These are phyloP conservation scores for Cutaneotrichosporon arboriforme DNA, from an alignment of 1,284 basidiomycete species.

Conservation along the genomic window DNA sequence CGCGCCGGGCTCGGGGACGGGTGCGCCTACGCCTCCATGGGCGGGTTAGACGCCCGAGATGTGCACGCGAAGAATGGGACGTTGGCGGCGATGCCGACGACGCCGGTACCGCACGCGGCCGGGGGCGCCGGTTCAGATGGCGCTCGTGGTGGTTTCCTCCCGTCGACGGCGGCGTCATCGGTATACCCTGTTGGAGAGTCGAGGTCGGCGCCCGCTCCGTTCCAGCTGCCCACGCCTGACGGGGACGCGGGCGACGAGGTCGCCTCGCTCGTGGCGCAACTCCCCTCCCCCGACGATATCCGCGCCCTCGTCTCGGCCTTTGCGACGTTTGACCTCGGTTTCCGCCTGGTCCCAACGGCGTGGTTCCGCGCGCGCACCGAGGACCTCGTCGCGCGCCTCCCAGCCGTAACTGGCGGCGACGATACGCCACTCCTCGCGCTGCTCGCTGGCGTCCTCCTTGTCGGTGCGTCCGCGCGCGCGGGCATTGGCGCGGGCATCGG, in stretches of 20 bases:
- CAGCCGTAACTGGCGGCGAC: background rate
- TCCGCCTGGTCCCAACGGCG: conserved; percentile 1
- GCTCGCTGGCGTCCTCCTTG: background rate
- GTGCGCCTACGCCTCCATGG: background rate
- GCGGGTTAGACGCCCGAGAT: background rate
- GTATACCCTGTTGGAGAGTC: no score
- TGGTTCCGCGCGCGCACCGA: background rate
- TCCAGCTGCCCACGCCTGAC: background rate
- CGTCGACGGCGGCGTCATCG: no score
- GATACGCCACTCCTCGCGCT: background rate
- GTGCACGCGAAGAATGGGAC: background rate
- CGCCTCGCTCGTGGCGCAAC: background rate
- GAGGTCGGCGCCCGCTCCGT: no score
- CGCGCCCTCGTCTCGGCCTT: background rate
- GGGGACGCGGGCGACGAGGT: background rate
- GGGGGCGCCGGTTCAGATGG: no score
- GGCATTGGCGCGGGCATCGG: background rate
- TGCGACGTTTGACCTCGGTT: background rate
- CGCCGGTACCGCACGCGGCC: no score
- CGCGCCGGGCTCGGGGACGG: background rate
- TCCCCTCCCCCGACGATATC: background rate
- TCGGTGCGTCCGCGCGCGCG: background rate
- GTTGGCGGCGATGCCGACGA: no score
- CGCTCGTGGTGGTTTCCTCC: no score
- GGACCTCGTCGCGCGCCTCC: background rate